Conservation (phyloP, 2,329 filamentous ascomycete genomes). For the Cordyceps cateniannulata region DNA sequence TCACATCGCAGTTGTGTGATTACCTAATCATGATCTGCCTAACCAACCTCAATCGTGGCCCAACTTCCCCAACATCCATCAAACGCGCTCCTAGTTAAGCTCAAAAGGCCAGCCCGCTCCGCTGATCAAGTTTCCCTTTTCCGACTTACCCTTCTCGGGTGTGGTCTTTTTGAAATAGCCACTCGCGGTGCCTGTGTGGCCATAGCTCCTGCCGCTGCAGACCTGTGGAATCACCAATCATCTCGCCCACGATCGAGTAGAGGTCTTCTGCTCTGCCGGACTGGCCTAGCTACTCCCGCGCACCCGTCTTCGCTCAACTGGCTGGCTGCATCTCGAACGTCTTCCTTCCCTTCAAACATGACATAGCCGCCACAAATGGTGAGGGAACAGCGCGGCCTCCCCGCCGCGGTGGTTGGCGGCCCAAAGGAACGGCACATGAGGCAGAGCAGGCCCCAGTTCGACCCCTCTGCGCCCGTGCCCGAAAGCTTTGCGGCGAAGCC, state of each 20-base stretch:
- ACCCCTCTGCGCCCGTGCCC: conserved; percentile 27
- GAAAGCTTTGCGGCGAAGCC: conserved; percentile 32
- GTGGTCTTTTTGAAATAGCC: conserved; percentile 2
- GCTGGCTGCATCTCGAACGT: not conserved
- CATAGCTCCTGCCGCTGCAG: not conserved
- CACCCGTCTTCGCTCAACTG: not conserved
- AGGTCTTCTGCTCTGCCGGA: not conserved
- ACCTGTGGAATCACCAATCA: not conserved
- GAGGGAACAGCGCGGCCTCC: conserved; percentile 29
- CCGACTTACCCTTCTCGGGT: conserved; percentile 3
- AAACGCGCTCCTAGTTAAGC: conserved; percentile 1
- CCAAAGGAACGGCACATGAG: conserved; percentile 31
- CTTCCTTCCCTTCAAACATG: not conserved
- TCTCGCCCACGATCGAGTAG: not conserved
- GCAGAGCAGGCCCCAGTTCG: conserved; percentile 26
- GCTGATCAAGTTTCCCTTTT: not conserved
- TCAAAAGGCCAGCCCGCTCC: conserved; percentile 3
- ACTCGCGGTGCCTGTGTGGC: conserved; percentile 5
- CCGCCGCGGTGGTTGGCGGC: conserved; percentile 24
- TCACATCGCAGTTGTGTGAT: conserved; percentile 1
- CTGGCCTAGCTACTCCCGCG: not conserved
- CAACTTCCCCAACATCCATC: conserved; percentile 12
- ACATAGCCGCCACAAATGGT: conserved; percentile 26
- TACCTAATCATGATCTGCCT: conserved; percentile 12
- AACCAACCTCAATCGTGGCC: conserved; percentile 10